phyloP scores from a whole-genome alignment of 2,329 filamentous ascomycete species.

The Trichoderma harzianum region DNA sequence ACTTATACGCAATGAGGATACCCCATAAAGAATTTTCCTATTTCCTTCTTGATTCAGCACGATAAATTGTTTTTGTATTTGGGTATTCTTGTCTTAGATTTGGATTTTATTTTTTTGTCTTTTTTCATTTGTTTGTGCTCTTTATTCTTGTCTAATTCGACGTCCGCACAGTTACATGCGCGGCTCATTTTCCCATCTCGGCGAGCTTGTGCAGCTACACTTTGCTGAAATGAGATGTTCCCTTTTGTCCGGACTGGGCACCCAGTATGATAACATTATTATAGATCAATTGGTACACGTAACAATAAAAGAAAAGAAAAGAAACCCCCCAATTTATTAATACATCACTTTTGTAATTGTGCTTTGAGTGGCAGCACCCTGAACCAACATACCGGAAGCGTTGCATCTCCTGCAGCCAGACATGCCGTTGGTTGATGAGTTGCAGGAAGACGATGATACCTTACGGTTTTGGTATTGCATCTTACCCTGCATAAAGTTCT shows the following conservation, averaged over 20 bases:
- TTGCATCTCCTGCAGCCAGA: background rate
- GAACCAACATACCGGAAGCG: background rate
- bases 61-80: background rate
- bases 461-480: background rate
- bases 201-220: background rate
- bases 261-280: background rate
- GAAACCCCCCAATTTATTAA: background rate
- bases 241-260: background rate
- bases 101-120: background rate
- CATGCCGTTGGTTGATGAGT: background rate
- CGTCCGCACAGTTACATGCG: background rate
- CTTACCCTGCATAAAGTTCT: background rate
- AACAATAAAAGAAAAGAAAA: background rate
- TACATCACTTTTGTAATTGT: background rate
- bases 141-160: background rate
- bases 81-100: background rate
- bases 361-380: background rate
- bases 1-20: slow-evolving; percentile 13
- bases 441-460: background rate
- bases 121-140: background rate
- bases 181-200: background rate
- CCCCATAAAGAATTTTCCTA: slow-evolving; percentile 8
- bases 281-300: background rate
- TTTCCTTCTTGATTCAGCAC: background rate
- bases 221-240: background rate